Percentiles rank a stretch among this genome's conserved stretches.
Conservation (phyloP, 2,329 filamentous ascomycete species). For the Sporothrix mexicana region DNA sequence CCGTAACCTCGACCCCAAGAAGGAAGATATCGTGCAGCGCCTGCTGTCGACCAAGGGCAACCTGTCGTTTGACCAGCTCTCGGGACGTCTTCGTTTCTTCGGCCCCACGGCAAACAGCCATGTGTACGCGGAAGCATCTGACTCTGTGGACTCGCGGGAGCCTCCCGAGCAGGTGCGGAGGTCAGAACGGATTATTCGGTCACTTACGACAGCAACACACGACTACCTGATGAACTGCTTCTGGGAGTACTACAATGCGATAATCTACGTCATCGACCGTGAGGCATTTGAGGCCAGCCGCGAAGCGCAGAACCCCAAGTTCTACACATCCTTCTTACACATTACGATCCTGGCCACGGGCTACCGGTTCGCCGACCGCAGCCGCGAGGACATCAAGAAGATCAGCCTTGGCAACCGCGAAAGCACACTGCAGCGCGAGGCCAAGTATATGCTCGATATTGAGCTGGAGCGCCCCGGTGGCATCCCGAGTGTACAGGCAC, state of each 20-base stretch:
- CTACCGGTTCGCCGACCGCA: conserved; percentile 57
- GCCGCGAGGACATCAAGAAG: conserved; percentile 55
- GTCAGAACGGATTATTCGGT: conserved; percentile 55
- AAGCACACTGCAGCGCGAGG: conserved; percentile 59
- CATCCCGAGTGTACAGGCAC: conserved; percentile 58
- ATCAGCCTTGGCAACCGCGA: conserved; percentile 55
- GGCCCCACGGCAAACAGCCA: conserved; percentile 61
- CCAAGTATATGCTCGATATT: conserved; percentile 60
- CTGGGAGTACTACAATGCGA: conserved; percentile 58
- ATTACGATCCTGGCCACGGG: conserved; percentile 59
- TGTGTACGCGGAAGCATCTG: conserved; percentile 52
- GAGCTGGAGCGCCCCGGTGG: conserved; percentile 60
- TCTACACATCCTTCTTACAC: conserved; percentile 60
- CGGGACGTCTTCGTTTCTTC: conserved; percentile 58
- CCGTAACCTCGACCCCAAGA: conserved; percentile 49
- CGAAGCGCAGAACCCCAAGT: conserved; percentile 53
- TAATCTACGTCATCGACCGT: conserved; percentile 56
- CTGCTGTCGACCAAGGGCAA: conserved; percentile 57
- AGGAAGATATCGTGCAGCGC: conserved; percentile 56
- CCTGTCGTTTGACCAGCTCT: conserved; percentile 58
- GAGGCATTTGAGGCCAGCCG: conserved; percentile 56
- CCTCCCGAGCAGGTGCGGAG: conserved; percentile 54
- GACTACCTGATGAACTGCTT: conserved; percentile 60
- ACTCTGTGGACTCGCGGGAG: conserved; percentile 47
- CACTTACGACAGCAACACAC: conserved; percentile 54